phyloP scores from a whole-genome alignment of 805 yeast genomes.

The Saccharomyces jurei region DNA sequence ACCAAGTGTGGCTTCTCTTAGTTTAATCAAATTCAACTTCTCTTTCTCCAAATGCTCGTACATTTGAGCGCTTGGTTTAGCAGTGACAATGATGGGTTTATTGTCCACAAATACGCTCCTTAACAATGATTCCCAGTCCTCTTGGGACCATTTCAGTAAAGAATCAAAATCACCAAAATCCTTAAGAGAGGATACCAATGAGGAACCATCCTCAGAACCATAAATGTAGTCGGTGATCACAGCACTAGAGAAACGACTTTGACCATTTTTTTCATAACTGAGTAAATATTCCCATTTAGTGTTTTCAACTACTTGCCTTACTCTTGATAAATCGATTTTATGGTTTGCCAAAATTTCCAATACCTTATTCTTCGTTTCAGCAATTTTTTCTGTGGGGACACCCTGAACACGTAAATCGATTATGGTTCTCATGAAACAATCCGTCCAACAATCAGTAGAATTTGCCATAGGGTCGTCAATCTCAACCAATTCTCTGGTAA shows the following conservation, averaged over 20 bases:
- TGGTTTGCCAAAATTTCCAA: slow-evolving; percentile 47
- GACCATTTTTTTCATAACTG: slow-evolving; percentile 56
- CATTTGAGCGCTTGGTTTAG: slow-evolving; percentile 53
- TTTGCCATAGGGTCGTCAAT: slow-evolving; percentile 76
- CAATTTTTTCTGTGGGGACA: slow-evolving; percentile 62
- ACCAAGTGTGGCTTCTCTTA: slow-evolving; percentile 48
- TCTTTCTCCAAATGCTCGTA: slow-evolving; percentile 46
- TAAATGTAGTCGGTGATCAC: slow-evolving; percentile 77
- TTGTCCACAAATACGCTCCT: slow-evolving; percentile 48
- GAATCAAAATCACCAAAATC: slow-evolving; percentile 46
- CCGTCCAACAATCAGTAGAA: slow-evolving; percentile 59
- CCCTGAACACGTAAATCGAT: slow-evolving; percentile 52
- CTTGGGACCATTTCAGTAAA: slow-evolving; percentile 51
- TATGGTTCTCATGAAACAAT: slow-evolving; percentile 60
- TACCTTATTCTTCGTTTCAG: slow-evolving; percentile 45
- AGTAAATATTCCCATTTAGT: slow-evolving; percentile 53
- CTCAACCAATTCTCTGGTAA: slow-evolving; percentile 67
- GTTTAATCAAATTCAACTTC: slow-evolving; percentile 40
- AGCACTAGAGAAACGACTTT: slow-evolving; percentile 46
- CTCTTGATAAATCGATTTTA: slow-evolving; percentile 53
- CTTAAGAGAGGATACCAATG: slow-evolving; percentile 47
- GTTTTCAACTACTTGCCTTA: slow-evolving; percentile 62
- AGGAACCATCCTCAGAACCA: slow-evolving; percentile 55
- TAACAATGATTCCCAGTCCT: slow-evolving; percentile 59
- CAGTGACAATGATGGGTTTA: slow-evolving; percentile 57